Evolutionary conservation across 441 rosid species (phyloP), one percentile per base, ranked within the genome.

Genomic region (Brassica hybrid): DNA sequence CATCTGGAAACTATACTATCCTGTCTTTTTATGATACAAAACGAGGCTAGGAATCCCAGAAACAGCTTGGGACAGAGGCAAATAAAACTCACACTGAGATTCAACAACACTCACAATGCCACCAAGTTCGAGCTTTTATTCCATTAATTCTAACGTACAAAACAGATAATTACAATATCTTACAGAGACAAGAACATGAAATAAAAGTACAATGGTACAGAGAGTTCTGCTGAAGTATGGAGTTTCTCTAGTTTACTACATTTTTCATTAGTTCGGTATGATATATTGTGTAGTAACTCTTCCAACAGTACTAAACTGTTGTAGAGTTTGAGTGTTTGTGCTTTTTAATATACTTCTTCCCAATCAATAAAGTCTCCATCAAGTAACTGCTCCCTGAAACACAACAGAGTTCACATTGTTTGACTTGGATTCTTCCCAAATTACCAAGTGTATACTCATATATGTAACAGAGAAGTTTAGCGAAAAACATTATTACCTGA

Each of bases 321-420:
- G 1, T 10, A 14, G 18, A 70, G 52, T 57, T 69, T 18, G 14
- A 14, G 69, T 10, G 23, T 63, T 62, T 12, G 66, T 63, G 36
- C 34, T 45, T 32, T 45, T 50, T 66, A 66, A 72, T 72, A 72
- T 21, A 78, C 73, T 67, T 72, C 81, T 52, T 86, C 87, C 67
- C 83, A 87, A 75, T 79, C 70, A 56, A 75, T 71, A 4, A 81
- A 72, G 41, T 85, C 82, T 60, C 83, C 85, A 65, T 83, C 85
- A 66, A 85, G 83, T 61, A 79, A 65, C 76, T 89, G 87, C 85
- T 93, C 93, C 94, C 97, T 93, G 90, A 25, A 71, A 69, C 69
- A 81, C 65, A 65, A 10, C 36, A 30, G n/a, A 57, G 4, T 56
- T 14, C 78, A 69, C 72, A 60, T 21, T 21, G 7, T 79, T 65